Conservation (phyloP, 208 protist species). For the Novymonas esmeraldas region DNA sequence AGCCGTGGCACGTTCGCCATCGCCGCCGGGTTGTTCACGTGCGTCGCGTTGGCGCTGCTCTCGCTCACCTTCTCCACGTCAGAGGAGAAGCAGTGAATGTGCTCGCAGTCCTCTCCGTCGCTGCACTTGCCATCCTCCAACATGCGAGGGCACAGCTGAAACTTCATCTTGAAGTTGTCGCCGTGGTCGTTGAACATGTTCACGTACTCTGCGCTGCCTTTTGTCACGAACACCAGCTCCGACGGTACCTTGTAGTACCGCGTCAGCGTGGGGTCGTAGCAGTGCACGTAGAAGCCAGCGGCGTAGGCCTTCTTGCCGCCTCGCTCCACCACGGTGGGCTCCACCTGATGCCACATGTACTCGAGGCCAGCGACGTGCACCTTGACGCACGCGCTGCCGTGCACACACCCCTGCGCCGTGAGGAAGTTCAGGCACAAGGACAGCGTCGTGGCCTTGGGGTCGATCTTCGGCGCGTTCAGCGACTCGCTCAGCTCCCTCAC, state of each 20-base stretch:
- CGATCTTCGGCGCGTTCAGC: constrained; percentile 13
- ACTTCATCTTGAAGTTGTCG: constrained; percentile 85
- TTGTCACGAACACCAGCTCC: constrained; percentile 62
- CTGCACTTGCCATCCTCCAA: constrained; percentile 28
- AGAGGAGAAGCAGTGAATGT: constrained; percentile 62
- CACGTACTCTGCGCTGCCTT: constrained; percentile 70
- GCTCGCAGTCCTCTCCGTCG: constrained; percentile 30
- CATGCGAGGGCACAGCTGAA: constrained; percentile 54
- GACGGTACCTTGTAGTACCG: constrained; percentile 77
- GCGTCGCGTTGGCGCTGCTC: constrained; percentile 54
- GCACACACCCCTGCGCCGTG: constrained; percentile 46
- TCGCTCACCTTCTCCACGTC: constrained; percentile 45
- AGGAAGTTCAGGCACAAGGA: constrained; percentile 59
- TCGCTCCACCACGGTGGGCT: constrained; percentile 27
- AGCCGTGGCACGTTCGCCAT: constrained; percentile 62
- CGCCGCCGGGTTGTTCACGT: constrained; percentile 59
- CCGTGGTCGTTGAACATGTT: constrained; percentile 86
- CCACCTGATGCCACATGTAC: constrained; percentile 76
- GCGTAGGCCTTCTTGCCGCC: constrained; percentile 45
- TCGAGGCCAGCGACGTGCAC: constrained; percentile 76
- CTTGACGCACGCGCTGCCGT: constrained; percentile 71
- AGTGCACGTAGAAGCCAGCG: constrained; percentile 66
- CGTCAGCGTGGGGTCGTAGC: constrained; percentile 70
- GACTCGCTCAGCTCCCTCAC: constrained; percentile 23
- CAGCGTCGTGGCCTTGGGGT: constrained; percentile 44